Evolutionary conservation across 306 rosid genomes (phyloP).

Genomic region (Corylus americana): DNA sequence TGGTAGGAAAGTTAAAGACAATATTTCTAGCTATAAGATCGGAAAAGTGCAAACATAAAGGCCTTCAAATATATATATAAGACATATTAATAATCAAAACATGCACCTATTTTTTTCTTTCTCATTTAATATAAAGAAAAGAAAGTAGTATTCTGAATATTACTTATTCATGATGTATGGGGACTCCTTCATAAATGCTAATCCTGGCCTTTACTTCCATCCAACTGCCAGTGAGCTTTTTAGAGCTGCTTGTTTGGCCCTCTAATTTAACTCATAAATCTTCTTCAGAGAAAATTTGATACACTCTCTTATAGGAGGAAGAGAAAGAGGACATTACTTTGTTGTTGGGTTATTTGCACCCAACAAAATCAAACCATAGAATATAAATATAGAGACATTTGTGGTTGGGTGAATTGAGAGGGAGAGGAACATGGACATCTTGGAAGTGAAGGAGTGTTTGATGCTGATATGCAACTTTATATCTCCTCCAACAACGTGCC

Average conservation of each 20-base stretch:
- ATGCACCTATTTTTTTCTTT: neutral
- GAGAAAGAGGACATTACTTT: too few species aligned
- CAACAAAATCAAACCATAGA: too few species aligned
- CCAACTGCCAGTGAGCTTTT: too few species aligned
- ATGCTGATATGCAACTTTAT: neutral
- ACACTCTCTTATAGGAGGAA: too few species aligned
- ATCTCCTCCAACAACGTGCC: neutral
- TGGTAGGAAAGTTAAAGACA: neutral
- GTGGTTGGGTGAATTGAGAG: neutral
- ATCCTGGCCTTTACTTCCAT: neutral
- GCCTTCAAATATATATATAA: neutral
- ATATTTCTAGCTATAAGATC: neutral
- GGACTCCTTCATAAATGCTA: conserved; percentile 1
- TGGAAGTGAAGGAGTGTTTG: neutral
- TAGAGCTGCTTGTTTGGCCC: too few species aligned
- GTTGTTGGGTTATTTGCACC: too few species aligned
- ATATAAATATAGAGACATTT: too few species aligned
- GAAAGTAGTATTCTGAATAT: conserved; percentile 18
- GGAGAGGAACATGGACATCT: neutral
- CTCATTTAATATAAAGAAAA: neutral
- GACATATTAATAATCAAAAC: neutral
- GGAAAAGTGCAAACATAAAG: neutral
- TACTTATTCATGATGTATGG: conserved; percentile 32
- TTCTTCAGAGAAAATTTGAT: too few species aligned
- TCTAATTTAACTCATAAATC: too few species aligned